A percentile compares a stretch with the other conserved stretches of the same genome.
Evolutionary conservation across 352 stramenopile genomes (phyloP).

Genomic region (Globisporangium yorkense): DNA sequence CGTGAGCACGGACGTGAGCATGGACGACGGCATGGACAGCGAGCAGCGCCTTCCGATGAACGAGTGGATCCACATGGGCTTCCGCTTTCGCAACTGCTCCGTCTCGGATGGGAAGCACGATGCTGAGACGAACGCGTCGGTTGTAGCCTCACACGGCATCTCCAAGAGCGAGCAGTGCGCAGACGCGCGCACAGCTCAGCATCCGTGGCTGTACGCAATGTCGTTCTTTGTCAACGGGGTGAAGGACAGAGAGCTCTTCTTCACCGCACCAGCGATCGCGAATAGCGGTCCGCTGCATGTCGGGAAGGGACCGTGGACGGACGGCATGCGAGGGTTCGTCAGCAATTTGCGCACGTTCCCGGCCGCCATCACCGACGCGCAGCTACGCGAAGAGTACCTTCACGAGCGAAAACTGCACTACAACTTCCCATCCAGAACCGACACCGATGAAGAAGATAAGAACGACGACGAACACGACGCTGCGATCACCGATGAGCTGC

Average conservation of each 20-base stretch:
- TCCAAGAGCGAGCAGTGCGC: slow-evolving; percentile 9
- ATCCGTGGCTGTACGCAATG: slow-evolving; percentile 39
- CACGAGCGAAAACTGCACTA: slow-evolving; percentile 17
- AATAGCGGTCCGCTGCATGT: slow-evolving; percentile 65
- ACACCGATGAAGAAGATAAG: background rate
- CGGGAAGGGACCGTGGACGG: slow-evolving; percentile 59
- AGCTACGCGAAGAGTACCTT: slow-evolving; percentile 25
- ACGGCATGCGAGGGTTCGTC: slow-evolving; percentile 59
- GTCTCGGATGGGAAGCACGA: background rate
- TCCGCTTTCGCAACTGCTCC: slow-evolving; percentile 66
- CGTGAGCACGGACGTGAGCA: slow-evolving; percentile 46
- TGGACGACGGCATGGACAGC: slow-evolving; percentile 60
- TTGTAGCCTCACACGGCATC: background rate
- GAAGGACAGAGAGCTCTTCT: slow-evolving; percentile 38
- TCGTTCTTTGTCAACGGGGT: slow-evolving; percentile 54
- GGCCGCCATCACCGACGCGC: slow-evolving; percentile 16
- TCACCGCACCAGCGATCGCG: slow-evolving; percentile 36
- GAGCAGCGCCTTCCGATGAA: slow-evolving; percentile 30
- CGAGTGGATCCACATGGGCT: slow-evolving; percentile 63
- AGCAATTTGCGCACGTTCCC: slow-evolving; percentile 47
- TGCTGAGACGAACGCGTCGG: background rate
- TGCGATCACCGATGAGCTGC: background rate
- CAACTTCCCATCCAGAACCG: slow-evolving; percentile 14
- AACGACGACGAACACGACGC: background rate
- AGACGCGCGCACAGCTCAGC: background rate